Conservation (phyloP, 2,329 filamentous ascomycete genomes). For the Endocalyx cinctus region DNA sequence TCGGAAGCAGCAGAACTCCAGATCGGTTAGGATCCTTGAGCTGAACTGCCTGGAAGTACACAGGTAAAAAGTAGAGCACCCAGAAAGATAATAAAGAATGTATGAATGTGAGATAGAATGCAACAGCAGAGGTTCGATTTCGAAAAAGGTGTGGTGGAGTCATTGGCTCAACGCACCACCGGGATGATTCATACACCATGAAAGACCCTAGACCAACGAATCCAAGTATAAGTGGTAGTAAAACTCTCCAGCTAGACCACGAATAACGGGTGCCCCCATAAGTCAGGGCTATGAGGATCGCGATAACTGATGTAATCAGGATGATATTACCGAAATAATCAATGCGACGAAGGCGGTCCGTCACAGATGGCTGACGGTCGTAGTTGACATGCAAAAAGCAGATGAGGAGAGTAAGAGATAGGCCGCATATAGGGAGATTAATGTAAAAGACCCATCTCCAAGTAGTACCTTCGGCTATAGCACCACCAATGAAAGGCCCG, state of each 20-base stretch:
- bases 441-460: constrained; percentile 26
- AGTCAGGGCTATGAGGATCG: constrained; percentile 34
- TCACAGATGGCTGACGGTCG: constrained; percentile 10
- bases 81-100: neutral
- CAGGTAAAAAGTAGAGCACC: neutral
- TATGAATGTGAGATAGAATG: constrained; percentile 10
- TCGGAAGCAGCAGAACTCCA: neutral
- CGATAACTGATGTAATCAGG: constrained; percentile 28
- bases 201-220: constrained; percentile 32
- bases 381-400: constrained; percentile 31
- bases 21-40: neutral
- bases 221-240: constrained; percentile 36
- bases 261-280: constrained; percentile 32
- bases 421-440: constrained; percentile 26
- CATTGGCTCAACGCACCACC: constrained; percentile 9
- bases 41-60: neutral
- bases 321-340: constrained; percentile 35
- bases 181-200: constrained; percentile 23
- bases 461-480: constrained; percentile 13
- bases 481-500: constrained; percentile 15
- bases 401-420: constrained; percentile 23
- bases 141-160: neutral
- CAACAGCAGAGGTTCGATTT: neutral
- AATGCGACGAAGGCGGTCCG: constrained; percentile 20
- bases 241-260: constrained; percentile 31